Percentiles rank a stretch among this genome's conserved stretches.
Conservation (phyloP, 306 rosid genomes). For the Mimosa bimucronata region DNA sequence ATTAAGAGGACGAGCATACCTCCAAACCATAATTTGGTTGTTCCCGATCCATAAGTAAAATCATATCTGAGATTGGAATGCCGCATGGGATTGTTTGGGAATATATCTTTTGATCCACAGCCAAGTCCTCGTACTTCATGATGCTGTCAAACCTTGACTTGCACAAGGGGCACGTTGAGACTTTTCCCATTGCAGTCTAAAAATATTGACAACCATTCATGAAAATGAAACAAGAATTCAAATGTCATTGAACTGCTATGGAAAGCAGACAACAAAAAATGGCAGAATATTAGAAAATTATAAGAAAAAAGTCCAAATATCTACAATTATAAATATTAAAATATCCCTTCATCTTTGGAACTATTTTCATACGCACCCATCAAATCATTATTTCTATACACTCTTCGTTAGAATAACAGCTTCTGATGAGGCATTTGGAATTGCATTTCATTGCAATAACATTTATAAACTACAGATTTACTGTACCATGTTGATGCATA, state of each 20-base stretch:
- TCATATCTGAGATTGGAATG: slow-evolving; percentile 48
- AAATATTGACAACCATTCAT: slow-evolving; percentile 39
- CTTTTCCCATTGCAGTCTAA: slow-evolving; percentile 63
- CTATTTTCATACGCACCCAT: not conserved
- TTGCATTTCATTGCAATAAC: no score
- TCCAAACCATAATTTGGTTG: slow-evolving; percentile 47
- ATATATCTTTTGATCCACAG: slow-evolving; percentile 72
- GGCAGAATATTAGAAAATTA: no score
- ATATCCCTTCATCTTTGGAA: slow-evolving; percentile 8
- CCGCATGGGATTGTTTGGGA: slow-evolving; percentile 87
- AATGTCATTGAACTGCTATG: slow-evolving; percentile 20
- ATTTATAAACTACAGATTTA: not conserved
- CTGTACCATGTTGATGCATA: not conserved
- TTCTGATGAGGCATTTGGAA: no score
- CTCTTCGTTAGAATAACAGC: not conserved
- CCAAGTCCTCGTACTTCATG: slow-evolving; percentile 73
- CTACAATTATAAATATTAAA: not conserved
- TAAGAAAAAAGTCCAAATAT: not conserved
- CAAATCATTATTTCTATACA: not conserved
- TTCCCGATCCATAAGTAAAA: slow-evolving; percentile 45
- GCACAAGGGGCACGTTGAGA: slow-evolving; percentile 87
- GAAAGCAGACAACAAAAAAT: slow-evolving; percentile 11
- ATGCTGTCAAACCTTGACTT: slow-evolving; percentile 65
- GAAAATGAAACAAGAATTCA: slow-evolving; percentile 38
- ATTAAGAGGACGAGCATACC: slow-evolving; percentile 53